Evolutionary conservation across 1,284 basidiomycete species (phyloP).

Genomic region (Microbotryum scabiosae): DNA sequence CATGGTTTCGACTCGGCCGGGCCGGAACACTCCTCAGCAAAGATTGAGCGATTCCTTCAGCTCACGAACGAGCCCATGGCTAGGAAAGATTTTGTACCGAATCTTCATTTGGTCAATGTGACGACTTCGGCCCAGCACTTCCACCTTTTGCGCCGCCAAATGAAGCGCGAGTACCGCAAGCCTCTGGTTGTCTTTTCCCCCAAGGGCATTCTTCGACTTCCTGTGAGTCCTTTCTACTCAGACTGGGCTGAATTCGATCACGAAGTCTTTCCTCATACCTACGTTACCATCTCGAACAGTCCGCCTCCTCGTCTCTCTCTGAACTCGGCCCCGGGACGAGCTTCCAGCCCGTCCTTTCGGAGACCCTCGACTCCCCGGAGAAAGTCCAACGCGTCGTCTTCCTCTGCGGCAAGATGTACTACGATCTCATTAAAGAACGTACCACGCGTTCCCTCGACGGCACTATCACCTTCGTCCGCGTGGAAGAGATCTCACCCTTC

Average conservation of each 20-base stretch:
- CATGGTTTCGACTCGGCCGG: slow-evolving; percentile 59
- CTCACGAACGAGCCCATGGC: slow-evolving; percentile 58
- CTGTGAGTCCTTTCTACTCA: slow-evolving; percentile 49
- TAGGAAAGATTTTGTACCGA: slow-evolving; percentile 44
- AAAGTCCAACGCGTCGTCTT: slow-evolving; percentile 41
- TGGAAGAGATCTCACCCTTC: slow-evolving; percentile 56
- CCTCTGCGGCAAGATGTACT: slow-evolving; percentile 74
- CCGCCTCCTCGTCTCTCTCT: slow-evolving; percentile 58
- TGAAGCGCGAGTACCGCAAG: slow-evolving; percentile 72
- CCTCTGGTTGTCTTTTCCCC: slow-evolving; percentile 74
- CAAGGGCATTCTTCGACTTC: slow-evolving; percentile 66
- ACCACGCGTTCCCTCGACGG: slow-evolving; percentile 46
- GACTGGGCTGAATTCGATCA: too few relatives aligned
- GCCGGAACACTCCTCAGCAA: slow-evolving; percentile 70
- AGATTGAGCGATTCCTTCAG: slow-evolving; percentile 70
- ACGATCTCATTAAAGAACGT: slow-evolving; percentile 67
- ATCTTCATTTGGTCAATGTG: slow-evolving; percentile 74
- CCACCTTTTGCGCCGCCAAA: slow-evolving; percentile 73
- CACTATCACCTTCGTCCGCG: slow-evolving; percentile 57
- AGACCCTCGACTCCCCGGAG: slow-evolving; percentile 46
- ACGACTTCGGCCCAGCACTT: slow-evolving; percentile 84
- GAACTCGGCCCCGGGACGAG: slow-evolving; percentile 56
- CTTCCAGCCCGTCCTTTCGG: slow-evolving; percentile 65
- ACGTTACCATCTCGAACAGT: too few relatives aligned
- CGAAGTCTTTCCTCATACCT: too few relatives aligned